Evolutionary conservation across 305 asterid species (phyloP), one percentile per base, ranked within the genome.

Genomic region (Euphrasia arctica): DNA sequence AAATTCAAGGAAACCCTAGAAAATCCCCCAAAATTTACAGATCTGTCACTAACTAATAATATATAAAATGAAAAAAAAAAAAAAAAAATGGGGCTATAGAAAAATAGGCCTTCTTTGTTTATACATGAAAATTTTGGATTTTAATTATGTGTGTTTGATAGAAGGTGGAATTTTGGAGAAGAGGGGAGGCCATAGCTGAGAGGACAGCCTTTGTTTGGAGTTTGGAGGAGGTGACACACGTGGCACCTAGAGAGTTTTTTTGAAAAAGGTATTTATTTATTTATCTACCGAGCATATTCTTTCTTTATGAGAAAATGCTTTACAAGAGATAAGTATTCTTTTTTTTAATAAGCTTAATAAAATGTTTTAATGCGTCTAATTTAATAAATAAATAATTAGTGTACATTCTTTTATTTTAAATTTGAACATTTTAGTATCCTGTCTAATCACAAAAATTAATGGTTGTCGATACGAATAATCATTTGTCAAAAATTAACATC

Each of bases 261-360:
- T 66, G 65, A 80, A 70, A 63, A 27, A 54, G 85, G 86, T 72
- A 79, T 80, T 82, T 72, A 73, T 74, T 82, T 83, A 83, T 83
- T 79, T 62, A 70, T 11, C 43, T 22, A 65, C 48, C 55, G 77
- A 32, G 86, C 70, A 85, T 83, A 85, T 84, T 66, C 87, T 69
- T 11, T 22, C 58, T 11, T 32, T 32, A 5, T 32, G 5, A 32
- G 5, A 32, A 25, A 25, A 25, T 25, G 27, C 27, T 25, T 25
- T 25, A 25, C 27, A 25, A 25, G 27, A 25, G 27, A 25, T 25
- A 25, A 25, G 27, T 25, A 25, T 25, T 25, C 27, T 25, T 25
- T 25, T 25, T 25, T 25, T 25, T 25, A 25, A 25, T 25, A 25
- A 25, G 27, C 27, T 25, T 25, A 25, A 1, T 25, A 25, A 25